Conservation (phyloP, 1,284 basidiomycete species). For the Ustilago lituana region DNA sequence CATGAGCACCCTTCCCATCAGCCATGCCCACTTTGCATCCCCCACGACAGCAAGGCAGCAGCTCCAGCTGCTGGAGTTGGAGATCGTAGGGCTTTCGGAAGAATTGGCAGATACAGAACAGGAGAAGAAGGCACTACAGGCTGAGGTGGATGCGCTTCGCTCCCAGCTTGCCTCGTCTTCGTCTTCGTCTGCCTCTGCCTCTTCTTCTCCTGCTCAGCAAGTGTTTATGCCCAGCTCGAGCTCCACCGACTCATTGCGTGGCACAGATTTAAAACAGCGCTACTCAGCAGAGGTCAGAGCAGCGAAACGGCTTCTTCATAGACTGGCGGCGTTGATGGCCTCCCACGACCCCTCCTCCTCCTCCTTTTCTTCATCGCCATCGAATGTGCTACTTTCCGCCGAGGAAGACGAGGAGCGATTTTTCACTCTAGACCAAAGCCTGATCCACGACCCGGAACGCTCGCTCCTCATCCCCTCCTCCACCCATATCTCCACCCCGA, state of each 20-base stretch:
- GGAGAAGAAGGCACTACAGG: not conserved
- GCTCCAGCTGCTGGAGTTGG: constrained; percentile 21
- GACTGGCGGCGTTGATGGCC: constrained; percentile 8
- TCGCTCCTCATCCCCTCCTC: constrained; percentile 11
- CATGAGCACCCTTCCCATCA: constrained; percentile 15
- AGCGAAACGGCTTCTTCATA: constrained; percentile 13
- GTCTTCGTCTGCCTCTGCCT: constrained; percentile 1
- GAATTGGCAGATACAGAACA: constrained; percentile 13
- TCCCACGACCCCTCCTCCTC: constrained; percentile 5
- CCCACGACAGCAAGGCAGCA: constrained; percentile 5
- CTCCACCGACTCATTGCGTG: too few species aligned
- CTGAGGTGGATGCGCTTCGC: not conserved
- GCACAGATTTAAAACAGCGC: not conserved
- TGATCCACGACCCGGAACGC: constrained; percentile 25
- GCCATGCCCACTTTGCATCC: constrained; percentile 9
- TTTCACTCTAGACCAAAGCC: constrained; percentile 26
- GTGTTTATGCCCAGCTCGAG: too few species aligned
- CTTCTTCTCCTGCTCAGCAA: too few species aligned
- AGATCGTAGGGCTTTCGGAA: constrained; percentile 19
- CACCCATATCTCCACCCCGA: constrained; percentile 19
- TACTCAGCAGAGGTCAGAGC: constrained; percentile 13
- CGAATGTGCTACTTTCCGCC: not conserved
- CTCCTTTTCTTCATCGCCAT: not conserved
- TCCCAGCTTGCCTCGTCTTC: constrained; percentile 1
- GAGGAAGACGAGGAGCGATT: not conserved